phyloP scores from a whole-genome alignment of 768 basidiomycete genomes.

The Calocybe gangraenosa region DNA sequence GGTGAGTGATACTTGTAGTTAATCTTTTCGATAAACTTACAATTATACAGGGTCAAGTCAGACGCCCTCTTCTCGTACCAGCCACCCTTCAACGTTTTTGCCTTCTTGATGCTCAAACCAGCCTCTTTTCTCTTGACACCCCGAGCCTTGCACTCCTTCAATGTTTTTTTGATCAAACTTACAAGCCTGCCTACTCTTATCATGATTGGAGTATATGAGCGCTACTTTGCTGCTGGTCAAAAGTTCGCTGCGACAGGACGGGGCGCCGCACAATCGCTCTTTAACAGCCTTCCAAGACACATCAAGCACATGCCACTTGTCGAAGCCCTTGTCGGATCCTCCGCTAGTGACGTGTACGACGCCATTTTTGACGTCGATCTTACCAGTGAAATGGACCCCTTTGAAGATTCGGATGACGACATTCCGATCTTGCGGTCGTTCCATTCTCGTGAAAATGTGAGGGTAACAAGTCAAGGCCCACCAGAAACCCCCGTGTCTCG shows the following conservation, averaged over 20 bases:
- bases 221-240: slow-evolving; percentile 53
- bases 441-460: slow-evolving; percentile 33
- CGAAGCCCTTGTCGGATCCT: slow-evolving; percentile 72
- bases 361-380: slow-evolving; percentile 76
- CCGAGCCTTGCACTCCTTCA: slow-evolving; percentile 73
- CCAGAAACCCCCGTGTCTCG: slow-evolving; percentile 19
- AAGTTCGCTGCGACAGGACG: slow-evolving; percentile 47
- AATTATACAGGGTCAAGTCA: slow-evolving; percentile 63
- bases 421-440: slow-evolving; percentile 31
- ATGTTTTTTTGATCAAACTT: slow-evolving; percentile 81
- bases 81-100: slow-evolving; percentile 84
- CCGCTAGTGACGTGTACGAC: slow-evolving; percentile 63
- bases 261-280: slow-evolving; percentile 50
- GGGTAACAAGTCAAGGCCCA: neutral
- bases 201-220: slow-evolving; percentile 75
- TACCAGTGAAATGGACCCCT: slow-evolving; percentile 41
- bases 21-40: slow-evolving; percentile 1
- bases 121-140: slow-evolving; percentile 72
- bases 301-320: slow-evolving; percentile 72
- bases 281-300: slow-evolving; percentile 63
- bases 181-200: slow-evolving; percentile 83
- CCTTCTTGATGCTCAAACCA: slow-evolving; percentile 77
- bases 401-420: slow-evolving; percentile 47
- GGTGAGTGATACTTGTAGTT: slow-evolving; percentile 36
- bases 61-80: slow-evolving; percentile 91